Evolutionary conservation across 768 basidiomycete species (phyloP), one percentile per base, ranked within the genome.

Genomic region (Auriscalpium orientale): DNA sequence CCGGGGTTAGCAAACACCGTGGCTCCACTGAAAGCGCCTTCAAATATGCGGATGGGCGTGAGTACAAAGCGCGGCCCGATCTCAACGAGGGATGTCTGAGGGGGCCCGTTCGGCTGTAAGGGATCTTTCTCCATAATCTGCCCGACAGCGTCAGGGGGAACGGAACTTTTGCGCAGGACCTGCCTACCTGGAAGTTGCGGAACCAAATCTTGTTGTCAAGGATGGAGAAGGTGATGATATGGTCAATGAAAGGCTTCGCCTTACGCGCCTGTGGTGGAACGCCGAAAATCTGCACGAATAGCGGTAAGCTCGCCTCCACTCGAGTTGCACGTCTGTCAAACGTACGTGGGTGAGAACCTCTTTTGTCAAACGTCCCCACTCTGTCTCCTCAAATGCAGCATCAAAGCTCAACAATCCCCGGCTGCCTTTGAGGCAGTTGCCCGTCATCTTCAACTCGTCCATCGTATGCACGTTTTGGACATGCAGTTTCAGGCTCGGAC

Each of bases 391-490:
- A 70, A 97, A 98, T 45, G 76, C 82, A 58, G 85, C 81, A 71
- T 97, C 95, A 68, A 99, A 99, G 67, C 89, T 91, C 61, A 98
- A 73, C 53, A 98, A 74, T 5, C 95, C 95, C 53, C 97, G 76
- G 65, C 90, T 91, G 16, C 97, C 97, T 72, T 95, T 97, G 62
- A 99, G 72, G 71, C 97, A 99, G 70, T 99, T 98, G 35, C 97
- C 97, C 8, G 94, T 95, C 95, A 99, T 90, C 76, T 98, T 98
- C 61, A 99, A 78, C 71, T 99, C 97, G 73, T 98, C 97, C 97
- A 98, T 98, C 45, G 97, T 99, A 70, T 99, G 97, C 54, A 95
- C 79, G 67, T 98, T 99, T 72, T 97, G 95, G 15, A 98, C 95
- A 67, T 98, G 97, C 77, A 98, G 80, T 71, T 98, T 98, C 67